phyloP scores from a whole-genome alignment of 2,329 filamentous ascomycete species.

The Colletotrichum gigasporum region DNA sequence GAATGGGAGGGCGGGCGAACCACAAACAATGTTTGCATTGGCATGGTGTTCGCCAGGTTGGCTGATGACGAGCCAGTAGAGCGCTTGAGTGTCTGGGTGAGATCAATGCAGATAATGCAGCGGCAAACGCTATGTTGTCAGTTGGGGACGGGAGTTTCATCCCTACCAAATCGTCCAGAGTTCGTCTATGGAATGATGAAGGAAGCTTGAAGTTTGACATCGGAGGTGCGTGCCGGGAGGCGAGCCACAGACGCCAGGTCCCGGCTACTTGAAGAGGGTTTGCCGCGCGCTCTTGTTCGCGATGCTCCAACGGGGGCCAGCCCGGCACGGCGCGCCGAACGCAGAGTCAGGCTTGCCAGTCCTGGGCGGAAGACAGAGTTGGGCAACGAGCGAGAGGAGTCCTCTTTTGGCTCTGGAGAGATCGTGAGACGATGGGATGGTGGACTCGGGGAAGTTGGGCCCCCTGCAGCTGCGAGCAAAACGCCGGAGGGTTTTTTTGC shows the following conservation, averaged over 20 bases:
- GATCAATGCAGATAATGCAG: conserved; percentile 30
- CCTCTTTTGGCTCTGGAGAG: background rate
- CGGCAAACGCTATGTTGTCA: conserved; percentile 6
- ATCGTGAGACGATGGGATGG: background rate
- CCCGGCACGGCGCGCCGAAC: background rate
- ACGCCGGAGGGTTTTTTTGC: background rate
- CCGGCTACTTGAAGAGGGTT: background rate
- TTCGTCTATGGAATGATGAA: conserved; percentile 25
- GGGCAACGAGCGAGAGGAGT: background rate
- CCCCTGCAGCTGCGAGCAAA: background rate
- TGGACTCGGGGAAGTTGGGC: background rate
- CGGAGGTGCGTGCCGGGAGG: conserved; percentile 7
- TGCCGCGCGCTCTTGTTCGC: background rate
- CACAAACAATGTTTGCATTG: conserved; percentile 24
- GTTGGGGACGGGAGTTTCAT: background rate
- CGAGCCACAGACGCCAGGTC: background rate
- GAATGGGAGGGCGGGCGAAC: conserved; percentile 23
- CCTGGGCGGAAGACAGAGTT: background rate
- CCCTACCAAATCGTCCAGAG: conserved; percentile 14
- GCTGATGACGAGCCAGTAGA: background rate
- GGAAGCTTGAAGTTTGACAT: conserved; percentile 24
- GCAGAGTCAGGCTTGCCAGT: background rate
- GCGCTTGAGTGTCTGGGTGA: background rate
- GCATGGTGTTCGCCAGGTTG: conserved; percentile 21
- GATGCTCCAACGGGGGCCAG: background rate